Evolutionary conservation across 768 basidiomycete genomes (phyloP).

Genomic region (Fomitopsis serialis): DNA sequence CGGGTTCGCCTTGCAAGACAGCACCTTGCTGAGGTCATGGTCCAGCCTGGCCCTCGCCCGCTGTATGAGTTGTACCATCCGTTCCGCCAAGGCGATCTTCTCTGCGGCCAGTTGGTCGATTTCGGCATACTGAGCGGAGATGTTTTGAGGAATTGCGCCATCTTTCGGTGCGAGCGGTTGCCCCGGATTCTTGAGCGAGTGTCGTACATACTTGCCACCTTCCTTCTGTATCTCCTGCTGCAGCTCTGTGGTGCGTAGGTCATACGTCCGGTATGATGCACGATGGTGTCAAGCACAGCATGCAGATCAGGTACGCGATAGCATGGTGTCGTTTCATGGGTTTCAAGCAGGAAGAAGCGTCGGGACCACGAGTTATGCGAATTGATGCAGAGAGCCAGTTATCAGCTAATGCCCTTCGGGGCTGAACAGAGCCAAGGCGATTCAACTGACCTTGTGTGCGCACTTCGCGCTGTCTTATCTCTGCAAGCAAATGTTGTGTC

Average conservation of each 20-base stretch:
- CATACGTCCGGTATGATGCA: not conserved
- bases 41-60: constrained; percentile 44
- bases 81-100: constrained; percentile 38
- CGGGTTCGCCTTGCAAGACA: constrained; percentile 40
- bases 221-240: constrained; percentile 40
- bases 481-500: constrained; percentile 41
- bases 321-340: not conserved
- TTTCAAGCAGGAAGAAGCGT: not conserved
- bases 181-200: constrained; percentile 24
- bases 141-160: constrained; percentile 29
- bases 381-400: not conserved
- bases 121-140: constrained; percentile 24
- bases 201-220: constrained; percentile 37
- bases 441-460: constrained; percentile 33
- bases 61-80: constrained; percentile 38
- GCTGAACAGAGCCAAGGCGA: not conserved
- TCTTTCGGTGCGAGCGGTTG: constrained; percentile 27
- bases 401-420: not conserved
- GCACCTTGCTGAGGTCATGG: constrained; percentile 38
- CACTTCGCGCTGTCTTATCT: constrained; percentile 40
- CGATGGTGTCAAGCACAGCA: not conserved
- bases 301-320: not conserved
- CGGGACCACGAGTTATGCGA: not conserved
- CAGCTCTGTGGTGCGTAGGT: constrained; percentile 26
- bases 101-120: constrained; percentile 33